Evolutionary conservation across 2,329 filamentous ascomycete genomes (phyloP).

Genomic region (Diaporthe longicolla): DNA sequence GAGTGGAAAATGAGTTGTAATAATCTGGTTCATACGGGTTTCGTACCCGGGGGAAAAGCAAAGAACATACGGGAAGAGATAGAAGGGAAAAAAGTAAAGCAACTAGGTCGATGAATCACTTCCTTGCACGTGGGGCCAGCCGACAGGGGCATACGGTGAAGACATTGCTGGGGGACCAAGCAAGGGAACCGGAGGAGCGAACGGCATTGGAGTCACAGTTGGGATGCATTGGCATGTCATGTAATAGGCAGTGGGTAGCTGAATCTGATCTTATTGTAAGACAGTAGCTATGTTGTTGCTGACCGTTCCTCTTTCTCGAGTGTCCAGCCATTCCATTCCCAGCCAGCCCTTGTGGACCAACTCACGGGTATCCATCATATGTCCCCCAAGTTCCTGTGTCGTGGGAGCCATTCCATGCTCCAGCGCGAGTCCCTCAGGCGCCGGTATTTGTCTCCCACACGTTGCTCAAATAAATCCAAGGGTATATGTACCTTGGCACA

Average conservation of each 20-base stretch:
- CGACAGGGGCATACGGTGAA: conserved; percentile 3
- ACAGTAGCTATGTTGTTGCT: conserved; percentile 27
- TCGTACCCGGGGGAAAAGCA: conserved; percentile 23
- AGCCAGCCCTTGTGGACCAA: conserved; percentile 33
- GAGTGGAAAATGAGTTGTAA: conserved; percentile 19
- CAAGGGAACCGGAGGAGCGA: not conserved
- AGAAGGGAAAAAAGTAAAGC: not conserved
- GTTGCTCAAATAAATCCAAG: conserved; percentile 22
- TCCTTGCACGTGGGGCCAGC: conserved; percentile 22
- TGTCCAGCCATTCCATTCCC: conserved; percentile 13
- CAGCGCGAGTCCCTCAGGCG: conserved; percentile 14
- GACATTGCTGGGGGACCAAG: not conserved
- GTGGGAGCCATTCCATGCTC: conserved; percentile 1
- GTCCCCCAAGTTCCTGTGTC: not conserved
- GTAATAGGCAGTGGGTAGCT: conserved; percentile 26
- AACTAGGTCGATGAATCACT: conserved; percentile 30
- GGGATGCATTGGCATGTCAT: not conserved
- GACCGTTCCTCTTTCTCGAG: conserved; percentile 20
- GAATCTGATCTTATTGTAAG: conserved; percentile 39
- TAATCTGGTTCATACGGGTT: conserved; percentile 16
- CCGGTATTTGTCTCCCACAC: not conserved
- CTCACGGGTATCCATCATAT: conserved; percentile 1
- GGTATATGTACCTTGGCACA: conserved; percentile 17
- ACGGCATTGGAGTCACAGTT: not conserved
- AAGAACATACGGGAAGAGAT: not conserved